phyloP scores from a whole-genome alignment of 257 asterid species.

The Solanum bulbocastanum region DNA sequence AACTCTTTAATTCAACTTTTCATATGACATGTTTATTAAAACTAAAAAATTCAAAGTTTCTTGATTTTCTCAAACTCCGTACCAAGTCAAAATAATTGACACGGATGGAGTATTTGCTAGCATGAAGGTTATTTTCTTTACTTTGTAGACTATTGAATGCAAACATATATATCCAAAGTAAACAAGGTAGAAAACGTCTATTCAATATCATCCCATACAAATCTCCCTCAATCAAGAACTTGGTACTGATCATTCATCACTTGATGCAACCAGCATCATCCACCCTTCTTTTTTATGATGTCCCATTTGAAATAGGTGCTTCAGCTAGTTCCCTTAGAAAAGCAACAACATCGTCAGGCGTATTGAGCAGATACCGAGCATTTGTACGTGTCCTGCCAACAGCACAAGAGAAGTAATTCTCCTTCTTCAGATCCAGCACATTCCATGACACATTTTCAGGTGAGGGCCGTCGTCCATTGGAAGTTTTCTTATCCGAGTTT shows the following conservation, averaged over 20 bases:
- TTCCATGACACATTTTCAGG: constrained; percentile 54
- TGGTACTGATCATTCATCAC: not conserved
- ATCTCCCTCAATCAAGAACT: not conserved
- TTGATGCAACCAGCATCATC: not conserved
- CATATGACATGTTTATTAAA: too few species aligned
- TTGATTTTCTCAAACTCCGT: too few species aligned
- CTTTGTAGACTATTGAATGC: not conserved
- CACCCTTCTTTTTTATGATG: not conserved
- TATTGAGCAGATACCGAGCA: constrained; percentile 64
- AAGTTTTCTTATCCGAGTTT: constrained; percentile 24
- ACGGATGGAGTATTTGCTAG: not conserved
- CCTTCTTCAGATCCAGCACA: constrained; percentile 87
- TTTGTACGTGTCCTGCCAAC: constrained; percentile 74
- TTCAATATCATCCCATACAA: not conserved
- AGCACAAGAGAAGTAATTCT: constrained; percentile 88
- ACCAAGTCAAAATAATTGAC: not conserved
- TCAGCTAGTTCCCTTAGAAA: constrained; percentile 55
- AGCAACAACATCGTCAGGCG: constrained; percentile 56
- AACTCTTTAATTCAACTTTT: too few species aligned
- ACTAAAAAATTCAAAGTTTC: too few species aligned
- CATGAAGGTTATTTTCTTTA: not conserved
- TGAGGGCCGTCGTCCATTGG: constrained; percentile 24
- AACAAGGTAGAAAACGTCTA: not conserved
- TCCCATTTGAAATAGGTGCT: constrained; percentile 6
- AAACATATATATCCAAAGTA: not conserved